A percentile compares a stretch with the other conserved stretches of the same genome.
Conservation (phyloP, 805 yeast species). For the Candida mattraensis region DNA sequence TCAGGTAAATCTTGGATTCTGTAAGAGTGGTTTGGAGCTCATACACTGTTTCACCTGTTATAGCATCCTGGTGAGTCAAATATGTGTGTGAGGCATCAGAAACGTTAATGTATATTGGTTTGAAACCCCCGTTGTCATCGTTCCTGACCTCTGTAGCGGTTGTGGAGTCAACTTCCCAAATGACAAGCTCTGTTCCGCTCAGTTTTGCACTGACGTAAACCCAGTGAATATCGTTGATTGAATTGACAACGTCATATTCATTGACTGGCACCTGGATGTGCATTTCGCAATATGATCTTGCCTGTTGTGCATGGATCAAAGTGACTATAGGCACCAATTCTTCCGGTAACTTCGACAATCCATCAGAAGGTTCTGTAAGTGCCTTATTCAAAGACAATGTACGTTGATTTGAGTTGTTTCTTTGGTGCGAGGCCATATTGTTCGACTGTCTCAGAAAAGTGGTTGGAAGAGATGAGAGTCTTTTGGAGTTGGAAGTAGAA, state of each 20-base stretch:
- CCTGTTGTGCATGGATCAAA: slow-evolving; percentile 66
- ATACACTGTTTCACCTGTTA: slow-evolving; percentile 6
- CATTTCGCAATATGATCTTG: slow-evolving; percentile 56
- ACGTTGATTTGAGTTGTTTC: slow-evolving; percentile 15
- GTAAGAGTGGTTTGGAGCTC: slow-evolving; percentile 28
- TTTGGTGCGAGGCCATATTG: slow-evolving; percentile 16
- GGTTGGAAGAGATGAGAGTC: slow-evolving; percentile 33
- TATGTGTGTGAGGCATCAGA: slow-evolving; percentile 41
- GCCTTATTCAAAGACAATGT: slow-evolving; percentile 19
- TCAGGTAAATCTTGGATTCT: slow-evolving; percentile 22
- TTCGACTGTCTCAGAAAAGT: slow-evolving; percentile 30
- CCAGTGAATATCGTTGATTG: slow-evolving; percentile 21
- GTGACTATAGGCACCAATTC: slow-evolving; percentile 74
- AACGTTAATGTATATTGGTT: slow-evolving; percentile 53
- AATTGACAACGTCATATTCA: slow-evolving; percentile 5
- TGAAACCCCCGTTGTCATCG: slow-evolving; percentile 39
- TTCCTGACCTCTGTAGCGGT: slow-evolving; percentile 28
- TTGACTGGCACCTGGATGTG: slow-evolving; percentile 26
- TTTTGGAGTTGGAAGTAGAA: slow-evolving; percentile 16
- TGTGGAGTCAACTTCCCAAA: slow-evolving; percentile 42
- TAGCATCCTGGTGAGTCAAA: slow-evolving; percentile 2
- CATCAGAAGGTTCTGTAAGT: slow-evolving; percentile 16
- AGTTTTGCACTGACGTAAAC: slow-evolving; percentile 28
- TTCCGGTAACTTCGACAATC: slow-evolving; percentile 42
- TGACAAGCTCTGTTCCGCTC: slow-evolving; percentile 54